phyloP scores from a whole-genome alignment of 2,329 filamentous ascomycete genomes.

The Tolypocladium paradoxum region DNA sequence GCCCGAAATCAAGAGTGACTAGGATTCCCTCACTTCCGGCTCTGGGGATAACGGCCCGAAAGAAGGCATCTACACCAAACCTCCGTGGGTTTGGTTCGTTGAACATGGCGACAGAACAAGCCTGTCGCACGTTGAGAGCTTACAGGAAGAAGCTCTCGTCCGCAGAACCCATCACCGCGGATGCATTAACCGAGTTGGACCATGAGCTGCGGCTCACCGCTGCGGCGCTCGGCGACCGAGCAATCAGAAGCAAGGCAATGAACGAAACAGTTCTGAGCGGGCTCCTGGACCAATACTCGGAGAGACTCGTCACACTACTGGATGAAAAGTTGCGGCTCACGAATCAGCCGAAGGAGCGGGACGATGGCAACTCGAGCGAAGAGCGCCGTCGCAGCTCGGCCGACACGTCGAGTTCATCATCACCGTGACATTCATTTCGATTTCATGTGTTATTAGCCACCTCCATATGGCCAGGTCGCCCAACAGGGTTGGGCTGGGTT shows the following conservation, averaged over 20 bases:
- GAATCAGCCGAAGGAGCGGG: constrained; percentile 21
- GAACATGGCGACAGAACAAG: constrained; percentile 54
- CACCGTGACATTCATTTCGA: constrained; percentile 14
- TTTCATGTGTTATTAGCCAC: constrained; percentile 1
- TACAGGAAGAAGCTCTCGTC: constrained; percentile 54
- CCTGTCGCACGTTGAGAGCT: constrained; percentile 48
- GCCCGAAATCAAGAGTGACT: constrained; percentile 34
- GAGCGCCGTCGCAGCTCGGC: constrained; percentile 22
- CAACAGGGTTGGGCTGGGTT: not conserved
- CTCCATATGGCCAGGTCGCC: not conserved
- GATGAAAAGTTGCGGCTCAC: constrained; percentile 57
- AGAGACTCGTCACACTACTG: constrained; percentile 58
- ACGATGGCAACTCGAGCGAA: constrained; percentile 16
- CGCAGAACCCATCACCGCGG: constrained; percentile 43
- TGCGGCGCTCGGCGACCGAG: constrained; percentile 47
- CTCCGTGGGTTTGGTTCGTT: constrained; percentile 43
- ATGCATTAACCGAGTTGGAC: constrained; percentile 51
- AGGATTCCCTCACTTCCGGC: constrained; percentile 45
- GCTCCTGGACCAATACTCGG: constrained; percentile 65
- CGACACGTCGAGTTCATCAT: constrained; percentile 23
- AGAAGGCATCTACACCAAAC: constrained; percentile 36
- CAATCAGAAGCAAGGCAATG: constrained; percentile 41
- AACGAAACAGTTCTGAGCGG: constrained; percentile 50
- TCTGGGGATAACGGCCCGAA: constrained; percentile 33
- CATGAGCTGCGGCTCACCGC: constrained; percentile 53